Base-by-base conservation (phyloP, 129 eudicot species). In the Centrapalus pauciflorus region DNA sequence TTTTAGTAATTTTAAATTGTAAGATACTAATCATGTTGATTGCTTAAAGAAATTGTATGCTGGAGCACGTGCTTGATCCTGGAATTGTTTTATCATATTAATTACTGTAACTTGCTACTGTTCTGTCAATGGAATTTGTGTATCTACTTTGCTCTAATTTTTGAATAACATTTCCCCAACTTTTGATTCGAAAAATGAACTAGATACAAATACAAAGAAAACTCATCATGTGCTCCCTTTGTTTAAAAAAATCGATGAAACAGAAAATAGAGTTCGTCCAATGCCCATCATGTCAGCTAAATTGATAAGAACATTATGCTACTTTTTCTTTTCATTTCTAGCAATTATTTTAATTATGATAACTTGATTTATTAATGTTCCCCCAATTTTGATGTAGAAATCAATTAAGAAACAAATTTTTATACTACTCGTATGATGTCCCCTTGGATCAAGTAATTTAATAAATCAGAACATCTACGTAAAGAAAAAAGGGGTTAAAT, bases 251-350 rank as follows among this genome's bases (percentile, higher is more conserved):
- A 73, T 38, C 4, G 13, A 52, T 27, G 14, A 12, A 27, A 13
- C 37, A 54, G n/a, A 12, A 56, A 41, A 41, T 55, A 29, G 5
- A 11, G 26, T 65, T 40, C 4, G 13, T 56, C 37, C 24, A 40
- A 56, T 20, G 26, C 11, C 66, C 37, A n/a, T 24, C 32, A 29
- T 50, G 76, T 59, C 76, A 71, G 45, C 60, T 59, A 26, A n/a
- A 58, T 59, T 45, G 30, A 13, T 57, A 58, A 48, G 5, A 32
- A 33, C 61, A 23, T 29, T 29, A 5, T 37, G 29, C 43, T 13
- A 9, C 5, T 28, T 33, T 2, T 7, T 48, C 28, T 14, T 57
- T 7, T 20, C 41, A 0, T 19, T 27, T n/a, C 23, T 20, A 20
- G 34, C 43, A 4, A 1, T 9, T 9, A 65, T 0, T 30, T 30